Evolutionary conservation across 805 yeast species (phyloP).

Genomic region (Yarrowia deformans): DNA sequence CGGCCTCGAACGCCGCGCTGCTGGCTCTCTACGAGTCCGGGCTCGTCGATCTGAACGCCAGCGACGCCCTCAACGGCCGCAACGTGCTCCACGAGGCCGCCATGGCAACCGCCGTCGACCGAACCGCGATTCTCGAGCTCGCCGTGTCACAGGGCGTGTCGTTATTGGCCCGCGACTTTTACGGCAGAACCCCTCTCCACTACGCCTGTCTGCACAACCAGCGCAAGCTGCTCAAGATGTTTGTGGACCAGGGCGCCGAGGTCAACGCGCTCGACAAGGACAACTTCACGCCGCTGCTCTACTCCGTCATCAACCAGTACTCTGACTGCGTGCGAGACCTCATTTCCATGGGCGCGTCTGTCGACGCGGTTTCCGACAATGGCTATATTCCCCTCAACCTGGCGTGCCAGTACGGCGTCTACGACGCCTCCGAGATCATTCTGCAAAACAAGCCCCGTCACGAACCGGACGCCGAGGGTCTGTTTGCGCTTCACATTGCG

Average conservation of each 20-base stretch:
- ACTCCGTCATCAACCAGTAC: constrained; percentile 76
- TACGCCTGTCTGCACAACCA: constrained; percentile 72
- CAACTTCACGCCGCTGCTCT: constrained; percentile 74
- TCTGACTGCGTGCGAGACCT: constrained; percentile 61
- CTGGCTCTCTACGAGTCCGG: constrained; percentile 57
- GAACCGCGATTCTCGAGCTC: constrained; percentile 48
- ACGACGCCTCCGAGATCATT: constrained; percentile 69
- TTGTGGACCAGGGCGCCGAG: constrained; percentile 54
- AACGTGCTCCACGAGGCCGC: constrained; percentile 76
- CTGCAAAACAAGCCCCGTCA: constrained; percentile 55
- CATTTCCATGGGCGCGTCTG: constrained; percentile 56
- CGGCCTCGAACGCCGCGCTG: constrained; percentile 68
- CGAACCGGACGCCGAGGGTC: constrained; percentile 78
- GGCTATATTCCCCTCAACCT: constrained; percentile 70
- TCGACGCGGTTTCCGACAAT: constrained; percentile 52
- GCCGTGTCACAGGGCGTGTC: constrained; percentile 48
- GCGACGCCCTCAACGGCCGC: constrained; percentile 76
- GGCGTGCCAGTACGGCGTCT: constrained; percentile 87
- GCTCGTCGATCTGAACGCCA: constrained; percentile 65
- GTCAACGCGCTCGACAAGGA: constrained; percentile 53
- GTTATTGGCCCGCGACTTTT: constrained; percentile 49
- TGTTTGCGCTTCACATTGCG: constrained; percentile 84
- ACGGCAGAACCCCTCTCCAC: constrained; percentile 83
- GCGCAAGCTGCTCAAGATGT: constrained; percentile 54
- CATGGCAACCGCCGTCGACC: constrained; percentile 44